Evolutionary conservation across 2,329 filamentous ascomycete genomes (phyloP).

Genomic region (Aspergillus flavus): DNA sequence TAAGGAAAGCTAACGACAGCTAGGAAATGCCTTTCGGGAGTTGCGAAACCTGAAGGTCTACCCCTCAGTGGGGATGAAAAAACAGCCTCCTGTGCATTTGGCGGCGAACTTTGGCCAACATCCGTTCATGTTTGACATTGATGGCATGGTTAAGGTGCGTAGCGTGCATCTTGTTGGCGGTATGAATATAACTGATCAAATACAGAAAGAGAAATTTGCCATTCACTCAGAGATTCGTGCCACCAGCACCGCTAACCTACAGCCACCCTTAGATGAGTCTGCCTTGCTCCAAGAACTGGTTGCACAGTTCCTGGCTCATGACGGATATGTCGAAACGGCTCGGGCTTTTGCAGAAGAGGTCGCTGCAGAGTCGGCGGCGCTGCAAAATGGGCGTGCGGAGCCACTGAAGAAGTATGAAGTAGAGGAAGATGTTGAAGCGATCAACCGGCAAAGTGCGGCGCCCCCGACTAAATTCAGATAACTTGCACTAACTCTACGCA

Average conservation of each 20-base stretch:
- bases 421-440: constrained; percentile 81
- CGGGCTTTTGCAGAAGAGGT: constrained; percentile 85
- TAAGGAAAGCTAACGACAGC: background rate
- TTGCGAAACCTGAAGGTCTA: constrained; percentile 47
- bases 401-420: constrained; percentile 65
- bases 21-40: constrained; percentile 60
- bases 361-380: constrained; percentile 68
- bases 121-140: constrained; percentile 89
- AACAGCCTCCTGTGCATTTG: constrained; percentile 59
- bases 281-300: constrained; percentile 80
- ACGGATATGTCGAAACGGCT: constrained; percentile 93
- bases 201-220: constrained; percentile 61
- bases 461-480: background rate
- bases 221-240: constrained; percentile 65
- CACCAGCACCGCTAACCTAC: constrained; percentile 61
- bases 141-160: constrained; percentile 76
- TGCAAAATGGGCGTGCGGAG: constrained; percentile 60
- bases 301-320: constrained; percentile 87
- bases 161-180: background rate
- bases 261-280: constrained; percentile 69
- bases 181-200: constrained; percentile 4
- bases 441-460: constrained; percentile 76
- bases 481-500: constrained; percentile 39
- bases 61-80: constrained; percentile 68
- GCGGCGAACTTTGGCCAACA: constrained; percentile 66